Percentiles rank a stretch among this genome's conserved stretches.
Conservation (phyloP, 2,329 filamentous ascomycete species). For the Xylariaceae sp. region DNA sequence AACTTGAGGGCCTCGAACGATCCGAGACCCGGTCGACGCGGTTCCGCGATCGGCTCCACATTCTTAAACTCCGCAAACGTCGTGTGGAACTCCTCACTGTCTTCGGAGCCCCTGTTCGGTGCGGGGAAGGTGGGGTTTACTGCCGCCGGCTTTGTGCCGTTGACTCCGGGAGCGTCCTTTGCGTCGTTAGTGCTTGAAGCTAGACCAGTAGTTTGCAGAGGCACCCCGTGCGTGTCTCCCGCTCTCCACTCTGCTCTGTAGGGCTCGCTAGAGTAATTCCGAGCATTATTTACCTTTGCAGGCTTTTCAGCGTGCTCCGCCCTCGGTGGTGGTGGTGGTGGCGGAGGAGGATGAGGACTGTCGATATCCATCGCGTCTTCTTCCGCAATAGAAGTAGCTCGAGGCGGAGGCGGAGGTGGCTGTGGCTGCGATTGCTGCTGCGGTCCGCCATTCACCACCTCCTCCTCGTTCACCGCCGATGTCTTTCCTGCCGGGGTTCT, state of each 20-base stretch:
- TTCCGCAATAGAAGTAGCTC: not conserved
- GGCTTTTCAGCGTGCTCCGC: conserved; percentile 23
- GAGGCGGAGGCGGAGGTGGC: conserved; percentile 20
- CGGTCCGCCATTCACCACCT: conserved; percentile 38
- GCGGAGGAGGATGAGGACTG: no score
- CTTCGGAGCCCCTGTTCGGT: conserved; percentile 47
- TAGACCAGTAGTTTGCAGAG: conserved; percentile 17
- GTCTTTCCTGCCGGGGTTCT: conserved; percentile 44
- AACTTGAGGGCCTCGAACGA: conserved; percentile 53
- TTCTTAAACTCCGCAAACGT: conserved; percentile 52
- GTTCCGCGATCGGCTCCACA: conserved; percentile 47
- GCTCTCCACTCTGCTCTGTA: conserved; percentile 55
- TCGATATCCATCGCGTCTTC: conserved; percentile 61
- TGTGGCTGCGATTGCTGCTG: conserved; percentile 20
- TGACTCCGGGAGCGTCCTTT: conserved; percentile 21
- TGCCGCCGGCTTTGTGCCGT: conserved; percentile 11
- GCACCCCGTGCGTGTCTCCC: conserved; percentile 37
- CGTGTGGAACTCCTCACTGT: conserved; percentile 49
- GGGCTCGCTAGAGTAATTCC: conserved; percentile 54
- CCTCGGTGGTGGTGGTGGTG: conserved; percentile 34
- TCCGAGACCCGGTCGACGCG: conserved; percentile 40
- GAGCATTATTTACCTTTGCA: conserved; percentile 32
- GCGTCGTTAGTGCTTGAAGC: conserved; percentile 20
- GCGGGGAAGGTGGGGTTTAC: conserved; percentile 15
- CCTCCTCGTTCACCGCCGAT: conserved; percentile 42